phyloP scores from a whole-genome alignment of 2,329 filamentous ascomycete genomes.

The Coniochaeta hoffmannii region DNA sequence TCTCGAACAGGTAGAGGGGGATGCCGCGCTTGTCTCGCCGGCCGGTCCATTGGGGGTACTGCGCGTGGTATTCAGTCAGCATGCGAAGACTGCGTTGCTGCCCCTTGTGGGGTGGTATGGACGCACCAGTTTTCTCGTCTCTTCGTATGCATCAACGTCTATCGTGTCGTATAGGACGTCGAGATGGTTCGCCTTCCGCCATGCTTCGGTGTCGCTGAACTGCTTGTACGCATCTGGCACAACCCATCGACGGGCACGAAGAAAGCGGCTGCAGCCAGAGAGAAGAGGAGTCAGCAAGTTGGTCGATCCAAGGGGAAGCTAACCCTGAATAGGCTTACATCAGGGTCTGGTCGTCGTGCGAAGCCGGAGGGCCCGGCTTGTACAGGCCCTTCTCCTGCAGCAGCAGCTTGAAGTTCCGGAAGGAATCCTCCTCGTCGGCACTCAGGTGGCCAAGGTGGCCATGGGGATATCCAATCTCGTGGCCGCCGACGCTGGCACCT shows the following conservation, averaged over 20 bases:
- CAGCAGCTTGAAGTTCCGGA: conserved; percentile 64
- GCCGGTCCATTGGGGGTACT: conserved; percentile 95
- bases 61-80: conserved; percentile 7
- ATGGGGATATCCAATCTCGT: conserved; percentile 51
- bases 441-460: conserved; percentile 79
- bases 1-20: conserved; percentile 85
- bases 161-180: conserved; percentile 79
- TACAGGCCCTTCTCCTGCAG: conserved; percentile 60
- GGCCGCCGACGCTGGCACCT: conserved; percentile 12
- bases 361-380: conserved; percentile 45
- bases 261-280: conserved; percentile 56
- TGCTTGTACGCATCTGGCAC: conserved; percentile 71
- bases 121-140: conserved; percentile 65
- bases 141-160: conserved; percentile 76
- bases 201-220: conserved; percentile 83
- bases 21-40: conserved; percentile 83
- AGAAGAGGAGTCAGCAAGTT: conserved; percentile 4
- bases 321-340: conserved; percentile 41
- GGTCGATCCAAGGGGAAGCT: conserved; percentile 2
- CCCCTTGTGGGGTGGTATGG: conserved; percentile 6
- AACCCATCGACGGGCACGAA: conserved; percentile 77
- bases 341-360: conserved; percentile 67
- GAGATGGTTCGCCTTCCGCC: conserved; percentile 73
- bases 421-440: conserved; percentile 56
- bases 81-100: background rate